phyloP scores from a whole-genome alignment of 169 alveolate genomes.

The Plasmodium knowlesi region DNA sequence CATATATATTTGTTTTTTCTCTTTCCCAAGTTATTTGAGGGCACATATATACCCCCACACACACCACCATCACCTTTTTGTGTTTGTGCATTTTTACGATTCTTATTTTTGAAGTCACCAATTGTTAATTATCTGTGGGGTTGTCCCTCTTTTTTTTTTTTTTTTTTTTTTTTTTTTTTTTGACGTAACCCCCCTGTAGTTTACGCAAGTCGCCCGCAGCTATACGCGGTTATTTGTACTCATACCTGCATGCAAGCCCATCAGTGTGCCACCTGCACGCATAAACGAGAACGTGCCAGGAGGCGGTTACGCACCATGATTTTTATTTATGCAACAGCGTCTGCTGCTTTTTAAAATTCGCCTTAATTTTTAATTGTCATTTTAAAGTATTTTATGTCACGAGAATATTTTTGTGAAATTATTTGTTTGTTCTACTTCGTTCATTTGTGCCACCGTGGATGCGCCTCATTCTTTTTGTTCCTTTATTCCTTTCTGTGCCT shows the following conservation, averaged over 20 bases:
- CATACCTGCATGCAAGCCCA: not conserved
- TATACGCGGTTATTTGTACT: not conserved
- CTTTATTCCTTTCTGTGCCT: not conserved
- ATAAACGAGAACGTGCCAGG: not conserved
- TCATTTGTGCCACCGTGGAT: not conserved
- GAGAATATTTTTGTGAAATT: not conserved
- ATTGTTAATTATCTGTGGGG: not conserved
- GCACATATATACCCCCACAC: too few species aligned
- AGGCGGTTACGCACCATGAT: not conserved
- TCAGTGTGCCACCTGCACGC: not conserved
- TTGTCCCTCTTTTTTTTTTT: not conserved
- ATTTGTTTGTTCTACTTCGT: not conserved
- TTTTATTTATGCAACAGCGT: not conserved
- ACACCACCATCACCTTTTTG: not conserved
- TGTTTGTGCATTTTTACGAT: not conserved
- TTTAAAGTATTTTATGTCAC: constrained; percentile 7
- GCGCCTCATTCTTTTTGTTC: not conserved
- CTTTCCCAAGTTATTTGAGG: not conserved
- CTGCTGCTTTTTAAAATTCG: not conserved
- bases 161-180: not conserved
- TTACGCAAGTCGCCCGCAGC: not conserved
- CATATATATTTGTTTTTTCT: not conserved
- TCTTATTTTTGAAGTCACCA: not conserved
- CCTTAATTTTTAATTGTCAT: not conserved
- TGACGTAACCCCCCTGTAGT: not conserved